phyloP scores from a whole-genome alignment of 1,284 basidiomycete species.

The Rhodotorula sp. region DNA sequence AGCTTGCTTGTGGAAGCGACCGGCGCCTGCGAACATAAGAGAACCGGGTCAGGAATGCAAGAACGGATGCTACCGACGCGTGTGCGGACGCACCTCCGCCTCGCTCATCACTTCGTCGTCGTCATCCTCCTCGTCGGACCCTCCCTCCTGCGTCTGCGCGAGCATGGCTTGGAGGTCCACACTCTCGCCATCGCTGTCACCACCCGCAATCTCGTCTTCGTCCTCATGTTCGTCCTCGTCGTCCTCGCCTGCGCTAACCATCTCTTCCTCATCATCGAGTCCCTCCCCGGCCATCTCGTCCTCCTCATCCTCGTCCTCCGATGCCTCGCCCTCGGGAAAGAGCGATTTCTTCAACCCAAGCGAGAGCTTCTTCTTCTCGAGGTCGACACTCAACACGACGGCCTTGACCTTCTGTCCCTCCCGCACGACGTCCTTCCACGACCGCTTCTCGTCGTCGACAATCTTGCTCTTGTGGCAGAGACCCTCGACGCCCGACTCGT shows the following conservation, averaged over 20 bases:
- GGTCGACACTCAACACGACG: slow-evolving; percentile 68
- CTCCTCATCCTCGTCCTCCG: slow-evolving; percentile 23
- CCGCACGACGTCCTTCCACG: slow-evolving; percentile 67
- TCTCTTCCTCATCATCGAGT: slow-evolving; percentile 47
- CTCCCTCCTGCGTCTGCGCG: slow-evolving; percentile 42
- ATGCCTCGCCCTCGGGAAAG: slow-evolving; percentile 56
- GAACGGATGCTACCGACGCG: slow-evolving; percentile 3
- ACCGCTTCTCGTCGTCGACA: slow-evolving; percentile 76
- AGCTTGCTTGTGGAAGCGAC: slow-evolving; percentile 40
- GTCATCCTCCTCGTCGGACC: slow-evolving; percentile 39
- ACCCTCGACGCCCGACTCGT: slow-evolving; percentile 76
- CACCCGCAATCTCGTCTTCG: slow-evolving; percentile 42
- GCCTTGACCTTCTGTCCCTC: slow-evolving; percentile 85
- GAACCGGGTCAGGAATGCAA: not conserved
- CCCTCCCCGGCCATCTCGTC: slow-evolving; percentile 56
- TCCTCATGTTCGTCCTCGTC: slow-evolving; percentile 3
- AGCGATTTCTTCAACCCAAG: slow-evolving; percentile 84
- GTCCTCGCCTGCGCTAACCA: slow-evolving; percentile 30
- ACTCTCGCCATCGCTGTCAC: slow-evolving; percentile 45
- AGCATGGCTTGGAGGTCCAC: slow-evolving; percentile 18
- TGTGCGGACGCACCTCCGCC: slow-evolving; percentile 24
- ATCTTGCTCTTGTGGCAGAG: slow-evolving; percentile 93
- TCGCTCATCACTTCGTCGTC: slow-evolving; percentile 40
- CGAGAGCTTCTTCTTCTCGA: slow-evolving; percentile 70
- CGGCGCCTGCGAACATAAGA: slow-evolving; percentile 12